These are phyloP conservation scores for Phylloporus arenicola DNA, from an alignment of 768 basidiomycete species.

Conservation along the genomic window DNA sequence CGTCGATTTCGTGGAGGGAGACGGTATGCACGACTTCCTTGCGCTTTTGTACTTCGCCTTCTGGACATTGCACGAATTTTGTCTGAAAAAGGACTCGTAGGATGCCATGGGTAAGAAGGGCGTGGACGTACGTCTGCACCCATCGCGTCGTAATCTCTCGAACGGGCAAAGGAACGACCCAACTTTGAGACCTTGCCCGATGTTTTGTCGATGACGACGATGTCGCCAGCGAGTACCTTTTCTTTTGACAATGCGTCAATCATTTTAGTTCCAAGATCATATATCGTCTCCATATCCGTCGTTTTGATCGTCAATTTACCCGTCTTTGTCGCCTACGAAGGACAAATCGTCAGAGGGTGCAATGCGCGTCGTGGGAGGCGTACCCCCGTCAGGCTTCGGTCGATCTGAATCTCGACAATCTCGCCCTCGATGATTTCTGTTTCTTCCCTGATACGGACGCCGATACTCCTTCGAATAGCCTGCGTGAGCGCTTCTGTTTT, in stretches of 20 bases:
- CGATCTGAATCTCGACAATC: conserved; percentile 97
- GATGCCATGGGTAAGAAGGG: background rate
- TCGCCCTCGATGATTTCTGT: conserved; percentile 97
- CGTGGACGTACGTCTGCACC: conserved; percentile 81
- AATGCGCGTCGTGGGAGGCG: conserved; percentile 14
- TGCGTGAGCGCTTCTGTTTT: conserved; percentile 98
- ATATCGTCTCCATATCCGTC: conserved; percentile 99
- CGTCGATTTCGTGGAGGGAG: conserved; percentile 97
- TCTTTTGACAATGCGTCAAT: conserved; percentile 96
- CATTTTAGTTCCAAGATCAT: conserved; percentile 98
- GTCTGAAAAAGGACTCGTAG: conserved; percentile 50
- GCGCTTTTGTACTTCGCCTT: conserved; percentile 96
- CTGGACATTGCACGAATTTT: conserved; percentile 96
- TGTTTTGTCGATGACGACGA: conserved; percentile 95
- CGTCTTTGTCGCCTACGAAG: conserved; percentile 84
- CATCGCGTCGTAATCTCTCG: conserved; percentile 98
- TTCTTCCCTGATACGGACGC: conserved; percentile 96
- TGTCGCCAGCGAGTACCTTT: conserved; percentile 92
- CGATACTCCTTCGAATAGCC: conserved; percentile 92
- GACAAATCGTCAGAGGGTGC: background rate
- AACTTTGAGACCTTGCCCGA: conserved; percentile 96
- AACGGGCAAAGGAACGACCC: conserved; percentile 93
- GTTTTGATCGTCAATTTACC: conserved; percentile 97
- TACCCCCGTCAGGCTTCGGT: conserved; percentile 93
- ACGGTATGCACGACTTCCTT: conserved; percentile 98